Evolutionary conservation across 768 basidiomycete species (phyloP).

Genomic region (Trametes sanguinea): DNA sequence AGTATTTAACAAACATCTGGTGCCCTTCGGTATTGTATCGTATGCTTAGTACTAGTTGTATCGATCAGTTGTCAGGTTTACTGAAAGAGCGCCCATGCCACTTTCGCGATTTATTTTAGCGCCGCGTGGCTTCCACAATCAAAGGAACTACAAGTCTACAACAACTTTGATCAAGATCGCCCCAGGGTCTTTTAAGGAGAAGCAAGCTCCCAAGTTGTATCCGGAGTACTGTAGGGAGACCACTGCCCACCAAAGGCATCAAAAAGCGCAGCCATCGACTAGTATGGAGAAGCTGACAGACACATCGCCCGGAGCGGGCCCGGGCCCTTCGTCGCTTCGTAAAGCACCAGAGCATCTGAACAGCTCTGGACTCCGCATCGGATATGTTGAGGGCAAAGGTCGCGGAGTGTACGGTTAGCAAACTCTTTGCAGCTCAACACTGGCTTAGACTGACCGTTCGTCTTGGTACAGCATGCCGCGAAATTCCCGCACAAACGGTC

Average conservation of each 20-base stretch:
- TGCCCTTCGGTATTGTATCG: too few species aligned
- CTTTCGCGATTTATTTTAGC: too few species aligned
- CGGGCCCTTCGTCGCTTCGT: not conserved
- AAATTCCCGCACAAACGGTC: slow-evolving; percentile 61
- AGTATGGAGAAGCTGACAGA: not conserved
- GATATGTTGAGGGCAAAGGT: slow-evolving; percentile 49
- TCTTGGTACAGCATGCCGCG: slow-evolving; percentile 44
- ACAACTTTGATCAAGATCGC: too few species aligned
- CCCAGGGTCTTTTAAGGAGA: too few species aligned
- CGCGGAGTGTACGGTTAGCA: slow-evolving; percentile 64
- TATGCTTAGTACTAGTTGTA: too few species aligned
- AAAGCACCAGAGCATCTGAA: slow-evolving; percentile 41
- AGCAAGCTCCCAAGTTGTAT: too few species aligned
- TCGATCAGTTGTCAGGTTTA: too few species aligned
- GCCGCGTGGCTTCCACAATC: too few species aligned
- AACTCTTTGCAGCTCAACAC: not conserved
- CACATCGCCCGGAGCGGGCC: not conserved
- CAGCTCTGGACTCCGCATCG: slow-evolving; percentile 50
- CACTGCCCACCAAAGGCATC: not conserved
- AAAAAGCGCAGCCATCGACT: not conserved
- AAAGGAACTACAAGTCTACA: too few species aligned
- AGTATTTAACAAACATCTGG: too few species aligned
- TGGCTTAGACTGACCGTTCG: not conserved
- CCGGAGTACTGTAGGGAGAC: too few species aligned
- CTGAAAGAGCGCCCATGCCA: too few species aligned